phyloP scores from a whole-genome alignment of 352 stramenopile genomes.

The Globisporangium recalcitrans region DNA sequence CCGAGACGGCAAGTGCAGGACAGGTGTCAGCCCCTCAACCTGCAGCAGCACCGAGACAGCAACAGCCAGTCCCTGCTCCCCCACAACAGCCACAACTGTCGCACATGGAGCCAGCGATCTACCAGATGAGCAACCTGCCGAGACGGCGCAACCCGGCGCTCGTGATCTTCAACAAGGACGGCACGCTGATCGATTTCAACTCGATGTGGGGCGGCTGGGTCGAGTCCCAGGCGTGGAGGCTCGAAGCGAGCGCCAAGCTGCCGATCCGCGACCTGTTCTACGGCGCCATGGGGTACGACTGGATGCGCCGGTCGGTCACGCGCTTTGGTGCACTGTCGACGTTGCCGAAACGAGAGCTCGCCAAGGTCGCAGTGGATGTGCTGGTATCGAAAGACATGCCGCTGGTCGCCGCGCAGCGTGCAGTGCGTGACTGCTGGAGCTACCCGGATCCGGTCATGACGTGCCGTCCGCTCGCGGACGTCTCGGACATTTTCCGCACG shows the following conservation, averaged over 20 bases:
- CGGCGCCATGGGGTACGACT: constrained; percentile 34
- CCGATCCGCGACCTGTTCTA: constrained; percentile 27
- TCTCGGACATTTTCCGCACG: constrained; percentile 25
- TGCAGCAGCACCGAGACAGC: not conserved
- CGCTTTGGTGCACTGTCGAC: constrained; percentile 30
- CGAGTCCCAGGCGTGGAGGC: constrained; percentile 29
- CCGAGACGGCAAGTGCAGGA: not conserved
- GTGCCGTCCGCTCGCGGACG: constrained; percentile 24
- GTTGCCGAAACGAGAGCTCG: constrained; percentile 28
- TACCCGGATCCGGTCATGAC: constrained; percentile 27
- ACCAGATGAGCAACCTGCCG: constrained; percentile 11
- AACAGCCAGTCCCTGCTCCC: not conserved
- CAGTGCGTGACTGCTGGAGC: constrained; percentile 23
- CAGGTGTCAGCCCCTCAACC: not conserved
- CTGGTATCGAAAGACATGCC: constrained; percentile 23
- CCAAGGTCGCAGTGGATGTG: constrained; percentile 24
- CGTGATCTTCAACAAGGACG: constrained; percentile 46
- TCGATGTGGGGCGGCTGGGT: constrained; percentile 41
- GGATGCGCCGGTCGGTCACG: constrained; percentile 18
- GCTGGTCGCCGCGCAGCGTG: constrained; percentile 9
- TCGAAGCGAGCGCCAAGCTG: constrained; percentile 27
- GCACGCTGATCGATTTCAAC: constrained; percentile 45
- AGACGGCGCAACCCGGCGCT: constrained; percentile 19
- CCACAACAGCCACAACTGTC: not conserved
- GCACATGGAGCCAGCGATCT: not conserved